A percentile compares a stretch with the other conserved stretches of the same genome.
Evolutionary conservation across 2,329 filamentous ascomycete species (phyloP).

Genomic region (Paracoccidioides lutzii): DNA sequence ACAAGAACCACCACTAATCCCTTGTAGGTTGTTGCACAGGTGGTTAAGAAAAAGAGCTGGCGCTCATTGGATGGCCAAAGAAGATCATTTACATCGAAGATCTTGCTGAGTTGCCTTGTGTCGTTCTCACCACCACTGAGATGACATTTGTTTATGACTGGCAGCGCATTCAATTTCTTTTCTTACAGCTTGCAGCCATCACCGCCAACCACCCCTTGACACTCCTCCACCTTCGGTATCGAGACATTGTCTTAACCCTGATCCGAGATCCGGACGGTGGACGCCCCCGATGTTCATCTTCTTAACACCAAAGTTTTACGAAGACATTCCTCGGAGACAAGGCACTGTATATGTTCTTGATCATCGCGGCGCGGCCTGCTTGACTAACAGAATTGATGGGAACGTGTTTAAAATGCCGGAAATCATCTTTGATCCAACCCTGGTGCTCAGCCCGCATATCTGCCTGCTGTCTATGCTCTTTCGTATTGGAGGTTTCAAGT

Average conservation of each 20-base stretch:
- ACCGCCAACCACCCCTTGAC: conserved; percentile 11
- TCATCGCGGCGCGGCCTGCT: neutral
- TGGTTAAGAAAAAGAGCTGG: too few species aligned
- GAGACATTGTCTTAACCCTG: conserved; percentile 16
- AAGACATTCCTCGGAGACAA: conserved; percentile 18
- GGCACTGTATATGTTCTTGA: conserved; percentile 2
- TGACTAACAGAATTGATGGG: neutral
- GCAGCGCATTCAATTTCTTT: conserved; percentile 16
- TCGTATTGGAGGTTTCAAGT: conserved; percentile 21
- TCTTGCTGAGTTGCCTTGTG: conserved; percentile 19
- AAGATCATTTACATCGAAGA: conserved; percentile 22
- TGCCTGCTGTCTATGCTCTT: conserved; percentile 23
- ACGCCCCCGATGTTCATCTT: conserved; percentile 15
- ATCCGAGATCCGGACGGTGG: conserved; percentile 16
- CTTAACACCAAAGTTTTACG: conserved; percentile 15
- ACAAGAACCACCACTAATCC: too few species aligned
- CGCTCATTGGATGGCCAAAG: conserved; percentile 11
- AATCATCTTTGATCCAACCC: conserved; percentile 22
- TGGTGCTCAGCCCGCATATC: conserved; percentile 22
- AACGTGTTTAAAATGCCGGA: conserved; percentile 21
- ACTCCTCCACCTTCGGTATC: conserved; percentile 17
- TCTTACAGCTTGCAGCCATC: conserved; percentile 19
- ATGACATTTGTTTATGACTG: conserved; percentile 20
- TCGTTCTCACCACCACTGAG: conserved; percentile 20
- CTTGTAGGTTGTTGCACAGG: too few species aligned